Evolutionary conservation across 208 protist genomes (phyloP), one percentile per base, ranked within the genome.

Genomic region (Leishmania turanica): DNA sequence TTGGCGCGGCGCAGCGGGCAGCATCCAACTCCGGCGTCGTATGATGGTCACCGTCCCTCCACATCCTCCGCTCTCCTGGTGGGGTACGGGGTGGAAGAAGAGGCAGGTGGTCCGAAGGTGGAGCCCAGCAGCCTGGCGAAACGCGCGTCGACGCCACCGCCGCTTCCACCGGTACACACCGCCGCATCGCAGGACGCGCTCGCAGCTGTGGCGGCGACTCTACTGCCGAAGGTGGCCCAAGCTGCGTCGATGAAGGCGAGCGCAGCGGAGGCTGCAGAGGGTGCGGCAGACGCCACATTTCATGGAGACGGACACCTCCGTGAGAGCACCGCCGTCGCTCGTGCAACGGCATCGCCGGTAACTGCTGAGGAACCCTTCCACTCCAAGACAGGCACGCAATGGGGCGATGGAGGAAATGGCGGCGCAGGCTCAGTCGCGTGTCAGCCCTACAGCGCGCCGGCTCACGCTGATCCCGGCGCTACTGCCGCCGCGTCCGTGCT

Each of bases 161-260:
- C 66, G 42, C 65, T 40, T 49, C 75, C 81, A 17, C 68, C 75
- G 47, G 34, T 66, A 60, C 82, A 62, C 13, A 78, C 76, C 11
- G 60, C 82, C 2, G 82, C 71, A 19, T 69, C 69, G 40, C 42
- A 68, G 45, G 73, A 42, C n/a, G 81, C 53, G 11, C 58, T 81
- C n/a, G 76, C 31, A 9, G 81, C 42, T 3, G 45, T 84, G 68
- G 71, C 53, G 24, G 75, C 81, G 40, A 66, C 75, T 7, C 37
- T 80, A 53, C 75, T 80, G 58, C 69, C 81, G 21, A 64, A 17
- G 24, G 69, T 80, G 66, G 42, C 47, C 7, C 47, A 84, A 15
- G 60, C n/a, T 49, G 42, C 56, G 2, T 51, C 40, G 21, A 37
- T 53, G 53, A 62, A 15, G 56, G 19, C 40, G 56, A 24, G n/a